Percentiles rank a stretch among this genome's conserved stretches.
These are phyloP conservation scores for Malassezia pachydermatis DNA, from an alignment of 1,284 basidiomycete genomes.

Conservation along the genomic window DNA sequence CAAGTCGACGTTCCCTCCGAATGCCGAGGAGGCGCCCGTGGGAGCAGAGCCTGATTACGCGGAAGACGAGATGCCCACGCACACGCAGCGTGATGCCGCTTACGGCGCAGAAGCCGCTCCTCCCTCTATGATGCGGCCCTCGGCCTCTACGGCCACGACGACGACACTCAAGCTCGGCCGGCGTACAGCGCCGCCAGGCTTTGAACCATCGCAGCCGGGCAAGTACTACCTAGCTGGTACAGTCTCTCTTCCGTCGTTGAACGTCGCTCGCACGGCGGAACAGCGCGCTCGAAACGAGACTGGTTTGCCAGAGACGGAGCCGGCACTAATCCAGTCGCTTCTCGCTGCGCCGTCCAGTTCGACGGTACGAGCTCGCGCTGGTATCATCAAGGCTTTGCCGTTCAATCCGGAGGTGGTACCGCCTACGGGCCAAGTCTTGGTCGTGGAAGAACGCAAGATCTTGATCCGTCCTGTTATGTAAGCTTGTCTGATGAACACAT, in stretches of 20 bases:
- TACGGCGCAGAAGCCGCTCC: no score
- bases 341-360: slow-evolving; percentile 15
- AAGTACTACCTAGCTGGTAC: slow-evolving; percentile 18
- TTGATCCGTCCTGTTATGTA: slow-evolving; percentile 16
- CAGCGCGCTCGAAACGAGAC: slow-evolving; percentile 24
- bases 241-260: slow-evolving; percentile 21
- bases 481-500: neutral
- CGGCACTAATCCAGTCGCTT: slow-evolving; percentile 12
- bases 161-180: slow-evolving; percentile 14
- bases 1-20: neutral
- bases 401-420: slow-evolving; percentile 8
- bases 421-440: slow-evolving; percentile 13
- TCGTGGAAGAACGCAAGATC: slow-evolving; percentile 20
- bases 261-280: slow-evolving; percentile 21
- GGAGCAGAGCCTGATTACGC: neutral
- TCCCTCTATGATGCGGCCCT: neutral
- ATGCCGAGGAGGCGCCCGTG: neutral
- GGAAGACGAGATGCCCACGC: no score
- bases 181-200: slow-evolving; percentile 11
- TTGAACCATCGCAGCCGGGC: slow-evolving; percentile 19
- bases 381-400: slow-evolving; percentile 15
- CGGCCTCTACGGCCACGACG: slow-evolving; percentile 7
- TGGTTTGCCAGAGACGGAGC: slow-evolving; percentile 23
- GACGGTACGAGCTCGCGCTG: slow-evolving; percentile 16
- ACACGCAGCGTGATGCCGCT: no score